Conservation (phyloP, 306 rosid species). For the Begonia masoniana region DNA sequence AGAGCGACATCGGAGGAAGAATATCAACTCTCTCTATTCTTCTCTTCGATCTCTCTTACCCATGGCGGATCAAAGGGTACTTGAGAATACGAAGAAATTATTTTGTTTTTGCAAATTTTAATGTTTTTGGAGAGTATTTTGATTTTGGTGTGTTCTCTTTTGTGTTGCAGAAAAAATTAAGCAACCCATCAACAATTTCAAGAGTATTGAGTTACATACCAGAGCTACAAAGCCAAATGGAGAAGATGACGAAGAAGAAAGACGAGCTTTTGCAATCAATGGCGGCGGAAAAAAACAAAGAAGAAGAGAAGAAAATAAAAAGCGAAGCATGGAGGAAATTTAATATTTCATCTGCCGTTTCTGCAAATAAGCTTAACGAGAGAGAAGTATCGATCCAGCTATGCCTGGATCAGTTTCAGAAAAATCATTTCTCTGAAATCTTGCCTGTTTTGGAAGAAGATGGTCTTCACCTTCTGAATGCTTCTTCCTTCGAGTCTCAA, state of each 20-base stretch:
- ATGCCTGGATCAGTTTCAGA: slow-evolving; percentile 14
- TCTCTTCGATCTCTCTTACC: slow-evolving; percentile 65
- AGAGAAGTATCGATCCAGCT: slow-evolving; percentile 41
- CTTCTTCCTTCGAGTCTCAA: slow-evolving; percentile 48
- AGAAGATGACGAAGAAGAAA: slow-evolving; percentile 25
- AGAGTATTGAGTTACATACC: slow-evolving; percentile 48
- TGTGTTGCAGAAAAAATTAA: slow-evolving; percentile 38
- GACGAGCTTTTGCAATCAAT: slow-evolving; percentile 28
- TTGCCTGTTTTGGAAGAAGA: slow-evolving; percentile 36
- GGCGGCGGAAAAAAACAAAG: slow-evolving; percentile 9
- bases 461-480: slow-evolving; percentile 31
- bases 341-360: slow-evolving; percentile 22
- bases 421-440: slow-evolving; percentile 25
- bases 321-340: slow-evolving; percentile 1
- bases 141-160: background rate
- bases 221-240: slow-evolving; percentile 42
- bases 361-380: slow-evolving; percentile 33
- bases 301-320: background rate
- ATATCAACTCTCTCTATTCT: slow-evolving; percentile 45
- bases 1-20: slow-evolving; percentile 77
- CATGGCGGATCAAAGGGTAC: slow-evolving; percentile 30
- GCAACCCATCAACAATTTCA: slow-evolving; percentile 47
- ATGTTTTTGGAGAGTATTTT: background rate
- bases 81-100: background rate
- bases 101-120: background rate